Conservation (phyloP, 2,329 filamentous ascomycete species). For the Trichoderma endophyticum region DNA sequence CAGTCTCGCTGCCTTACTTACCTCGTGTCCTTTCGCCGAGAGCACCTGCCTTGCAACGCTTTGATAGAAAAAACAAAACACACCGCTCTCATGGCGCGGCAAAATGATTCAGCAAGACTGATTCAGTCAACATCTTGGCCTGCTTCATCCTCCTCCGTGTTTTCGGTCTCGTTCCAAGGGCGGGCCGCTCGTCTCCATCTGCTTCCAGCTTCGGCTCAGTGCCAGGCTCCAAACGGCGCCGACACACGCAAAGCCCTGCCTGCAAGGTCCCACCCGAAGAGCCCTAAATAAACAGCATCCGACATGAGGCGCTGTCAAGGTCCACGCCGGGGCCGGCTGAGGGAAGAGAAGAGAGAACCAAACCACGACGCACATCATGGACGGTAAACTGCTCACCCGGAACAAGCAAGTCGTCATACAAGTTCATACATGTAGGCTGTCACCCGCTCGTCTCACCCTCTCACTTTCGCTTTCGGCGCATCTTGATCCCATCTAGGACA, state of each 20-base stretch:
- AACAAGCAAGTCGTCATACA: not conserved
- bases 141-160: slow-evolving; percentile 3
- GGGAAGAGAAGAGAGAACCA: not conserved
- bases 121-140: not conserved
- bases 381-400: not conserved
- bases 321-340: slow-evolving; percentile 7
- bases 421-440: not conserved
- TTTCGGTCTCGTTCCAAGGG: slow-evolving; percentile 6
- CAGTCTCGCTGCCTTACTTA: not conserved
- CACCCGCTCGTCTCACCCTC: slow-evolving; percentile 1
- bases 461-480: slow-evolving; percentile 4
- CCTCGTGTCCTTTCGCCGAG: not conserved
- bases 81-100: not conserved
- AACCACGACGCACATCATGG: not conserved
- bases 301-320: not conserved
- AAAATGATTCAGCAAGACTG: not conserved
- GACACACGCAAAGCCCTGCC: slow-evolving; percentile 2
- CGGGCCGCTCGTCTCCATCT: not conserved
- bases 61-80: not conserved
- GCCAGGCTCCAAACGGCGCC: slow-evolving; percentile 13
- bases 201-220: not conserved
- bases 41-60: not conserved
- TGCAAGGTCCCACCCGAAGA: not conserved
- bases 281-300: slow-evolving; percentile 15
- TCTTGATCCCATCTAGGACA: slow-evolving; percentile 8